phyloP scores from a whole-genome alignment of 1,139 yeast genomes.

The Blastobotrys arbuscula region DNA sequence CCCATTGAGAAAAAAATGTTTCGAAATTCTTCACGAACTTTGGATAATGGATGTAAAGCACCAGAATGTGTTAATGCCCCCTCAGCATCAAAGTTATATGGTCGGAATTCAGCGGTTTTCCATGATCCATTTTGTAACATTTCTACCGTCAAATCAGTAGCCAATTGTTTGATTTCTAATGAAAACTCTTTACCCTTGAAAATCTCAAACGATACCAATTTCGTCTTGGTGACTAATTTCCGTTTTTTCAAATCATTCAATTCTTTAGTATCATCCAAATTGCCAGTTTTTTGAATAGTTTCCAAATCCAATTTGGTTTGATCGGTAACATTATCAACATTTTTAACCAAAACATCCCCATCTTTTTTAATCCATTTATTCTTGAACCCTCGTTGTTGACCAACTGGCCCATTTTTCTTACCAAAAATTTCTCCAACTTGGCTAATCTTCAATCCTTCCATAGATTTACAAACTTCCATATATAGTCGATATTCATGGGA shows the following conservation, averaged over 20 bases:
- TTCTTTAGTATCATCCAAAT: constrained; percentile 56
- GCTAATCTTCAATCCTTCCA: constrained; percentile 75
- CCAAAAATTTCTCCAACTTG: constrained; percentile 80
- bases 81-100: constrained; percentile 93
- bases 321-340: constrained; percentile 52
- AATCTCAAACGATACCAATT: constrained; percentile 69
- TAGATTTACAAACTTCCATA: constrained; percentile 63
- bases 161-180: constrained; percentile 69
- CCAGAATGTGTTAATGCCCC: constrained; percentile 85
- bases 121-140: constrained; percentile 76
- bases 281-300: constrained; percentile 53
- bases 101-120: constrained; percentile 82
- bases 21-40: constrained; percentile 95
- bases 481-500: constrained; percentile 86
- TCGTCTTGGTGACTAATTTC: constrained; percentile 69
- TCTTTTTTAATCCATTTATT: constrained; percentile 93
- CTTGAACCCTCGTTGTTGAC: constrained; percentile 98
- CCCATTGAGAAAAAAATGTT: constrained; percentile 98
- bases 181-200: constrained; percentile 82
- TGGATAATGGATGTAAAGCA: constrained; percentile 92
- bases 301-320: constrained; percentile 60
- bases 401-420: constrained; percentile 67
- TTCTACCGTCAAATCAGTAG: constrained; percentile 91
- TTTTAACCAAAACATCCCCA: constrained; percentile 68
- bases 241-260: constrained; percentile 88